Evolutionary conservation across 352 stramenopile species (phyloP).

Genomic region (Aphanomyces euteiches): DNA sequence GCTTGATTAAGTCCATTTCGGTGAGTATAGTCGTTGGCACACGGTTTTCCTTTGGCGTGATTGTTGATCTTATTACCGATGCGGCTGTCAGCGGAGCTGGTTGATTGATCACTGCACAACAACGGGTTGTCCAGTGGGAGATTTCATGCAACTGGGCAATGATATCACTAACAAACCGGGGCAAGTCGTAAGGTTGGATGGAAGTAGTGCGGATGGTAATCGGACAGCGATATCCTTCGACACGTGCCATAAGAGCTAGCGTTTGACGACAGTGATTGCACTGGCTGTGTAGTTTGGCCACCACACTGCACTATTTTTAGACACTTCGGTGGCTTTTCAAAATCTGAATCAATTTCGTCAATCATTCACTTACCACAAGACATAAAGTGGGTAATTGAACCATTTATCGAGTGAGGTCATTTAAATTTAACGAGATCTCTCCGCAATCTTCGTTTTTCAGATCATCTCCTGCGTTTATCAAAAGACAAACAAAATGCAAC

Average conservation of each 20-base stretch:
- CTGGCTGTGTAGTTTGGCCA: no score
- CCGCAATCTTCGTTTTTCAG: no score
- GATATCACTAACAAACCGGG: conserved; percentile 27
- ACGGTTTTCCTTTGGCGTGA: not conserved
- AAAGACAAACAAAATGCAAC: no score
- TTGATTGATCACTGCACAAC: conserved; percentile 13
- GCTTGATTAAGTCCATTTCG: conserved; percentile 27
- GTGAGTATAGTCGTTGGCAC: conserved; percentile 20
- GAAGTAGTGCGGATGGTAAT: conserved; percentile 22
- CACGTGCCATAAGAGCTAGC: conserved; percentile 2
- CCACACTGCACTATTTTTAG: no score
- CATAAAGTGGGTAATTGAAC: no score
- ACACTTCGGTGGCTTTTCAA: no score
- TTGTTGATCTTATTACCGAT: conserved; percentile 5
- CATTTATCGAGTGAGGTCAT: no score
- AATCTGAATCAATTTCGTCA: no score
- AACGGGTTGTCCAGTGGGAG: conserved; percentile 20
- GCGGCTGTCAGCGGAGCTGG: not conserved
- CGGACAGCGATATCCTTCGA: conserved; percentile 25
- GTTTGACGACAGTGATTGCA: not conserved
- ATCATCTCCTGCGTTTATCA: no score
- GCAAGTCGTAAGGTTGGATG: conserved; percentile 29
- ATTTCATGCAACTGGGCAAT: conserved; percentile 26
- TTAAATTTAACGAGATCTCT: no score
- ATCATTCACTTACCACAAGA: not conserved